Percentiles rank a stretch among this genome's conserved stretches.
Conservation (phyloP, 331 rosid genomes). For the Spiraea crenata region DNA sequence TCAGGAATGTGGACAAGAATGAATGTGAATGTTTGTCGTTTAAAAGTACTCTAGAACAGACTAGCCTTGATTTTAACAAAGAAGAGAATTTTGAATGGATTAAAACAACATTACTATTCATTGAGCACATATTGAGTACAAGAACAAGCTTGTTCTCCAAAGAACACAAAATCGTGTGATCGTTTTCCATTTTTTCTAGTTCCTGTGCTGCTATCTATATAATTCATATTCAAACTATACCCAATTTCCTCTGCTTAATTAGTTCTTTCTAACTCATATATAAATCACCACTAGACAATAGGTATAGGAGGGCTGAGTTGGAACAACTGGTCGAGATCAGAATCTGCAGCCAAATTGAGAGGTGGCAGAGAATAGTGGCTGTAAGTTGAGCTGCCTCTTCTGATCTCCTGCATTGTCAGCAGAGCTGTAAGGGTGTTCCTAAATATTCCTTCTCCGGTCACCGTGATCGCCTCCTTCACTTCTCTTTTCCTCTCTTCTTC, state of each 20-base stretch:
- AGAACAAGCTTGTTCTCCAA: no score
- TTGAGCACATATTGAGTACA: background rate
- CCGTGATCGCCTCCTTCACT: constrained; percentile 41
- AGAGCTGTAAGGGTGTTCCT: constrained; percentile 80
- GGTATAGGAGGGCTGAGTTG: constrained; percentile 66
- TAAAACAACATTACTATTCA: background rate
- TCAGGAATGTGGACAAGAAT: no score
- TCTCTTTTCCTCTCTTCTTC: constrained; percentile 34
- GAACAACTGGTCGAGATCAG: constrained; percentile 54
- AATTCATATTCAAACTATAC: background rate
- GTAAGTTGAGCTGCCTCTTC: constrained; percentile 79
- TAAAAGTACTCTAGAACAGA: no score
- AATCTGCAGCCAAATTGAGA: constrained; percentile 53
- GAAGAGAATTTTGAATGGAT: no score
- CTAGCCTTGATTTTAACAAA: no score
- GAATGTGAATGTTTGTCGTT: no score
- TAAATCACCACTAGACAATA: constrained; percentile 32
- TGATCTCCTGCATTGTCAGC: constrained; percentile 68
- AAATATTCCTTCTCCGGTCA: constrained; percentile 70
- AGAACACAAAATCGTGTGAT: background rate
- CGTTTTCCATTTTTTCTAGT: constrained; percentile 1
- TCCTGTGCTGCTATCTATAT: background rate
- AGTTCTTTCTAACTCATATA: background rate
- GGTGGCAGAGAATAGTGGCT: constrained; percentile 85
- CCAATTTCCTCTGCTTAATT: background rate